Evolutionary conservation across 768 basidiomycete species (phyloP), one percentile per base, ranked within the genome.

Genomic region (Sporobolomyces pararoseus): DNA sequence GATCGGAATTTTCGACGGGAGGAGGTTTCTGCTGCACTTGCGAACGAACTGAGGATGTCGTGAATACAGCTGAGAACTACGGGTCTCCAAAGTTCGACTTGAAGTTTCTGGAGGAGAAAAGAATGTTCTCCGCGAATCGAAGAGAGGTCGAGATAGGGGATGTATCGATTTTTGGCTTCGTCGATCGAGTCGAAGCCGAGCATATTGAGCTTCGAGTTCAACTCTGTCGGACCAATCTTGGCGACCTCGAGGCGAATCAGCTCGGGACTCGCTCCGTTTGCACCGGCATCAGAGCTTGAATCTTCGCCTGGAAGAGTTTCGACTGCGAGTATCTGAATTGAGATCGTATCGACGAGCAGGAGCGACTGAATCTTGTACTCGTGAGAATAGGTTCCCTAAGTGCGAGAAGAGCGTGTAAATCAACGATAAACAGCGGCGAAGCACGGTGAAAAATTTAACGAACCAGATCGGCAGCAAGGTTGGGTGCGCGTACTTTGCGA

Each of bases 11-110:
- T 54, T 25, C 81, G 74, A 25, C 58, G 58, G 12, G 58, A 59
- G 3, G 58, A 59, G 17, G 58, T 59, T 27, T 59, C 58, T 3
- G 39, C 27, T 3, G 74, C 4, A 82, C 80, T 51, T 46, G 77
- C 31, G 66, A 75, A 42, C 62, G 63, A 71, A 37, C 42, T n/a
- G 49, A 87, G 72, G 51, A 89, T 74, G 55, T 83, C 81, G 25
- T 82, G 81, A n/a, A 89, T 74, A 7, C 84, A 81, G 44, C 82
- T 81, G 66, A 88, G 79, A 39, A 85, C 85, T 49, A 82, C 81
- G 6, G 84, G 84, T 51, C 87, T 84, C 87, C 87, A 89, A 7
- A 90, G 79, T 75, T 90, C 86, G 58, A 87, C 67, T 53, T 84
- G 83, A n/a, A 88, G 78, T 12, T 83, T 83, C 72, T 89, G 87